phyloP scores from a whole-genome alignment of 2,329 filamentous ascomycete species.

The Diaporthe ilicicola region DNA sequence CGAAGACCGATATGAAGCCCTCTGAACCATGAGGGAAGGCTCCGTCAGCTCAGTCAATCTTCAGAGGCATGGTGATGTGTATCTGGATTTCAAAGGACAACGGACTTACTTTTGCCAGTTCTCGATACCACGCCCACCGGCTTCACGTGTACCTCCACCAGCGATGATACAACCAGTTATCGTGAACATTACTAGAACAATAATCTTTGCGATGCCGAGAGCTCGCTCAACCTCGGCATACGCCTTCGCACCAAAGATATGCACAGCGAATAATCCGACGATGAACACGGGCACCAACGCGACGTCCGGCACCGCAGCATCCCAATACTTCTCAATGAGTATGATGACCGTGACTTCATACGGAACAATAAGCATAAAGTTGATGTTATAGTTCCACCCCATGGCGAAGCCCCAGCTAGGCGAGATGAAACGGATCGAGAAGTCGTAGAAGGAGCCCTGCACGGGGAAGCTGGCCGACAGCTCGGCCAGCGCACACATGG shows the following conservation, averaged over 20 bases:
- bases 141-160: constrained; percentile 49
- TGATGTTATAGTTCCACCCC: constrained; percentile 50
- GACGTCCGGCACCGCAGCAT: constrained; percentile 36
- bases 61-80: background rate
- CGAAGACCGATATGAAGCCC: constrained; percentile 54
- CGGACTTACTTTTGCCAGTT: constrained; percentile 27
- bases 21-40: constrained; percentile 51
- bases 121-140: constrained; percentile 20
- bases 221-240: constrained; percentile 60
- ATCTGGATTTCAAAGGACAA: background rate
- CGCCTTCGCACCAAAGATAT: constrained; percentile 50
- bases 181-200: constrained; percentile 64
- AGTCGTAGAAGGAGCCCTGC: constrained; percentile 50
- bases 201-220: constrained; percentile 60
- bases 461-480: constrained; percentile 46
- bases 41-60: background rate
- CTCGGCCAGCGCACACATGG: constrained; percentile 42
- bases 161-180: constrained; percentile 63
- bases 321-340: constrained; percentile 43
- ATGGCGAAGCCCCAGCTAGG: constrained; percentile 50
- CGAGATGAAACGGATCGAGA: constrained; percentile 47
- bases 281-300: constrained; percentile 48
- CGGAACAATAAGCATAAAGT: constrained; percentile 47
- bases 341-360: constrained; percentile 49
- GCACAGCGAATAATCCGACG: constrained; percentile 52